Conservation (phyloP, 225 moss, liverwort and hornwort species). For the Physcomitrellopsis africana region DNA sequence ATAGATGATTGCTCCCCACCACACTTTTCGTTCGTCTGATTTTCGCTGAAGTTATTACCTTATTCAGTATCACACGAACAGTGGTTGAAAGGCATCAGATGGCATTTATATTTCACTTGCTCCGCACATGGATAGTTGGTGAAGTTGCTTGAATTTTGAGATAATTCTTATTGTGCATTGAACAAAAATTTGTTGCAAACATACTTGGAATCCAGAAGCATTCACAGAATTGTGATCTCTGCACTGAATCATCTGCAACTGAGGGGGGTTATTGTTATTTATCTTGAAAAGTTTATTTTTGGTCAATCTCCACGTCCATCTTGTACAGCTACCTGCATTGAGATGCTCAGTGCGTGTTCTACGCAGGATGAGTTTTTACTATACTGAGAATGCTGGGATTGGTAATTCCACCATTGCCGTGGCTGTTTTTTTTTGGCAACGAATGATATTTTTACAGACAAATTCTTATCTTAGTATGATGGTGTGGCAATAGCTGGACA, state of each 20-base stretch:
- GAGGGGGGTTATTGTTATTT: too few relatives aligned
- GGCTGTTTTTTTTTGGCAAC: background rate
- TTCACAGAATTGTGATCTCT: conserved; percentile 56
- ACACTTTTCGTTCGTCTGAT: background rate
- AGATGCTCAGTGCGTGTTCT: too few relatives aligned
- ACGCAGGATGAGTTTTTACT: conserved; percentile 11
- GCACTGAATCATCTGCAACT: conserved; percentile 49
- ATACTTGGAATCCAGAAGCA: too few relatives aligned
- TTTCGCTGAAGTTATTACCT: conserved; percentile 16
- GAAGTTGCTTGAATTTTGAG: conserved; percentile 10
- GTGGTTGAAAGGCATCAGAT: conserved; percentile 10
- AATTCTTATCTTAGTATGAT: background rate
- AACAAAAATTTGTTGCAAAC: conserved; percentile 20
- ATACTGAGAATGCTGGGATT: conserved; percentile 1
- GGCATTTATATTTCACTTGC: background rate
- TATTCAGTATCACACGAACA: background rate
- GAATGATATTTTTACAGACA: background rate
- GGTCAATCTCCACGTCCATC: too few relatives aligned
- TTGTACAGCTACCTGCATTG: too few relatives aligned
- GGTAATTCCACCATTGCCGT: background rate
- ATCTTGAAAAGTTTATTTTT: too few relatives aligned
- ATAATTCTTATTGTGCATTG: conserved; percentile 10
- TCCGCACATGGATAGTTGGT: too few relatives aligned
- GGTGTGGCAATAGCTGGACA: background rate
- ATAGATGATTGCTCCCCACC: conserved; percentile 8